Conservation (phyloP, 305 asterid genomes). For the Petunia hybrid region DNA sequence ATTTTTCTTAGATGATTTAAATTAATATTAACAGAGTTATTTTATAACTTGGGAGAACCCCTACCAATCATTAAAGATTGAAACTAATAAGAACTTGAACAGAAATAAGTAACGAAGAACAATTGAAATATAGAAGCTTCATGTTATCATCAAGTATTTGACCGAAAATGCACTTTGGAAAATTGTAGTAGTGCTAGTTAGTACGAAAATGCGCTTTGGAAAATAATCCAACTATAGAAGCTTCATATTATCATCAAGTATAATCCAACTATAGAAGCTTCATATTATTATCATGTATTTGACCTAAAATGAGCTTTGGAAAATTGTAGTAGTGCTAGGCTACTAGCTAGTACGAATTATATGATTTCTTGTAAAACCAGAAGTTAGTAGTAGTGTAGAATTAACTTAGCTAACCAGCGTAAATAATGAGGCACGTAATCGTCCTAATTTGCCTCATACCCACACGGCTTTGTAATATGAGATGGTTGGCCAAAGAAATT, state of each 20-base stretch:
- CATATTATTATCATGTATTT: not conserved
- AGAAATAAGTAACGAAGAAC: not conserved
- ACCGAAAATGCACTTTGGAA: not conserved
- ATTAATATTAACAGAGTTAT: too few species aligned
- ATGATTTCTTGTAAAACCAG: conserved; percentile 22
- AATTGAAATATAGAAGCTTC: not conserved
- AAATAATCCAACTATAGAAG: too few species aligned
- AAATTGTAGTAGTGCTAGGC: not conserved
- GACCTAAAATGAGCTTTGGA: not conserved
- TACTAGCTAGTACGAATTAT: not conserved
- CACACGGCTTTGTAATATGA: not conserved
- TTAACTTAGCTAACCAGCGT: conserved; percentile 24
- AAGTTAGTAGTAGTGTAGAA: not conserved
- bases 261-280: not conserved
- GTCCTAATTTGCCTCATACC: not conserved
- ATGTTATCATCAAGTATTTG: not conserved
- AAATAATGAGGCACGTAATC: conserved; percentile 15
- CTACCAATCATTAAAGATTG: not conserved
- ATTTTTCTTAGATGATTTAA: too few species aligned
- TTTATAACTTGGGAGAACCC: not conserved
- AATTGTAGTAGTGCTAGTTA: not conserved
- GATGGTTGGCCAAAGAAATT: conserved; percentile 3
- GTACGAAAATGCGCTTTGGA: not conserved
- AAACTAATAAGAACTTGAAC: not conserved
- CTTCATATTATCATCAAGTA: too few species aligned